Percentiles rank a stretch among this genome's conserved stretches.
These are phyloP conservation scores for Rheum nobile DNA, from an alignment of 148 eudicot species.

Conservation along the genomic window DNA sequence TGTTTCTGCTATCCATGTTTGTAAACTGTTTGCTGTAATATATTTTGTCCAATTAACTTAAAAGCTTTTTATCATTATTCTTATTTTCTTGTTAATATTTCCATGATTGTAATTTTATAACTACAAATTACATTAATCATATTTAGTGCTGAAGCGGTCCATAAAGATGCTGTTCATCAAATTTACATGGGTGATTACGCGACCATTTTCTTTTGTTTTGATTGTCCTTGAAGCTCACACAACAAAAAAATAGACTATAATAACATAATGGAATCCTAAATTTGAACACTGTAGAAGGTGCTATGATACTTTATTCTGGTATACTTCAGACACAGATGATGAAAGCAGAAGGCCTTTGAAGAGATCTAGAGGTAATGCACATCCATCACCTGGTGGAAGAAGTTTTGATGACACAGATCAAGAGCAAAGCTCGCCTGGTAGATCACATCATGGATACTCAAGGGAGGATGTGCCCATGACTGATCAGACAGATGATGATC, in stretches of 20 bases:
- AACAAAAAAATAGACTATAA: not conserved
- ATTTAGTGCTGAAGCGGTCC: not conserved
- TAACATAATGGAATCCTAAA: not conserved
- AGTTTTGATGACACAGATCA: slow-evolving; percentile 65
- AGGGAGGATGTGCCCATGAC: slow-evolving; percentile 79
- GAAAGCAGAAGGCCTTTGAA: slow-evolving; percentile 74
- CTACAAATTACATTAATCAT: not conserved
- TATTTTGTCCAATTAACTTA: not conserved
- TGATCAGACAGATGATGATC: slow-evolving; percentile 74
- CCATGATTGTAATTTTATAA: not conserved
- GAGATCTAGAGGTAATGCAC: slow-evolving; percentile 53
- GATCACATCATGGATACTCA: slow-evolving; percentile 54
- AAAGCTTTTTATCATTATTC: not conserved
- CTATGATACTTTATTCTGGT: not conserved
- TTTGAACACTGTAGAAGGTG: not conserved
- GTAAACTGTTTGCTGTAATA: not conserved
- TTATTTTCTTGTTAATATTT: not conserved
- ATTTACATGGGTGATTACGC: not conserved
- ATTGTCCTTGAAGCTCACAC: not conserved
- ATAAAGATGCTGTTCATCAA: not conserved
- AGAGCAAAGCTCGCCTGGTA: slow-evolving; percentile 82
- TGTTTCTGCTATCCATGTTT: not conserved
- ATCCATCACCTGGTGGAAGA: slow-evolving; percentile 37
- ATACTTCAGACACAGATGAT: slow-evolving; percentile 68
- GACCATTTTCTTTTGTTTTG: not conserved